These are phyloP conservation scores for Neobulgaria alba DNA, from an alignment of 2,329 filamentous ascomycete genomes.

Conservation along the genomic window DNA sequence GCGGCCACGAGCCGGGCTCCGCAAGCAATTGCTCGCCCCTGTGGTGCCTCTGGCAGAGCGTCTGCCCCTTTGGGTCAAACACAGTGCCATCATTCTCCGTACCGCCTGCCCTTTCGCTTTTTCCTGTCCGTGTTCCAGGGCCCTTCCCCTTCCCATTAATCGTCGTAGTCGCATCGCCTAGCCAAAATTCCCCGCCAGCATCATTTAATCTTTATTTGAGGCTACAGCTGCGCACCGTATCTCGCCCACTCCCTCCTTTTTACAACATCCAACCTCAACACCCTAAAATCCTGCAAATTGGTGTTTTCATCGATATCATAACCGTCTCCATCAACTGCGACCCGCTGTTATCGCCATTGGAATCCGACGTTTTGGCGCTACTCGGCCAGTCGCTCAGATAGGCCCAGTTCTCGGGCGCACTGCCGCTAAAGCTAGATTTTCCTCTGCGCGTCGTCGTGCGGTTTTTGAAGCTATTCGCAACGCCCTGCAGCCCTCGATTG, in stretches of 20 bases:
- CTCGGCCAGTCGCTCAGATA: background rate
- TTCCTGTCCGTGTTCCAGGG: slow-evolving; percentile 1
- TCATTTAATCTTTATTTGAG: slow-evolving; percentile 2
- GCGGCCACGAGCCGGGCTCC: too few species aligned
- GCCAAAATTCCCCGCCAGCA: background rate
- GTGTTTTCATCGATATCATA: slow-evolving; percentile 19
- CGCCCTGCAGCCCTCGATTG: slow-evolving; percentile 7
- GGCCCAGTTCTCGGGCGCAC: slow-evolving; percentile 1
- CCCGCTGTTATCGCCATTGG: slow-evolving; percentile 8
- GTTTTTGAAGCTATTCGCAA: slow-evolving; percentile 26
- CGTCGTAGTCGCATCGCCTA: background rate
- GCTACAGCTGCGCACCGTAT: slow-evolving; percentile 4
- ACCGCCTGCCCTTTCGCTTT: slow-evolving; percentile 1
- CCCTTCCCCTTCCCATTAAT: background rate
- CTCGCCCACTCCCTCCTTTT: slow-evolving; percentile 10
- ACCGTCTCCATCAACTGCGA: slow-evolving; percentile 15
- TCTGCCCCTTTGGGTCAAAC: too few species aligned
- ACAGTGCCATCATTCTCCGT: too few species aligned
- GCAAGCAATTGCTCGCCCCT: too few species aligned
- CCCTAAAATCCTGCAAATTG: slow-evolving; percentile 22
- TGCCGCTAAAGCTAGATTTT: slow-evolving; percentile 5
- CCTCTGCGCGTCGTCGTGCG: slow-evolving; percentile 13
- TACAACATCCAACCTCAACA: slow-evolving; percentile 16
- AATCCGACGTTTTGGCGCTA: slow-evolving; percentile 9
- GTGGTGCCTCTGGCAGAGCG: too few species aligned